Conservation (phyloP, 2,329 filamentous ascomycete species). For the Pseudodiploospora longispora region DNA sequence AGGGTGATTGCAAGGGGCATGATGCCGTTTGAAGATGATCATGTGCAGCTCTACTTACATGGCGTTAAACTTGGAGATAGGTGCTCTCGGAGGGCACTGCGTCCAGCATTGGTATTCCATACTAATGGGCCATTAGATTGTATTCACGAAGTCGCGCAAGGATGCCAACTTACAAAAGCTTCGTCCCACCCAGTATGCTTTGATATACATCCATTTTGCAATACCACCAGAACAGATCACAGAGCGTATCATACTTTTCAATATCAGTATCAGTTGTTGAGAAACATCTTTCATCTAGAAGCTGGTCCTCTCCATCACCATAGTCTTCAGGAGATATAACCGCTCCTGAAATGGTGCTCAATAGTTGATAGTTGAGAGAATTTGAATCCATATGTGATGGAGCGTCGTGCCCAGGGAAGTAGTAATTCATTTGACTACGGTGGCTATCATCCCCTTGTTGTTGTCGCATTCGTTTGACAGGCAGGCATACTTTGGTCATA, state of each 20-base stretch:
- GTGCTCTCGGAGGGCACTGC: conserved; percentile 79
- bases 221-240: conserved; percentile 94
- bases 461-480: conserved; percentile 42
- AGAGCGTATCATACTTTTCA: conserved; percentile 69
- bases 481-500: conserved; percentile 64
- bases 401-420: conserved; percentile 13
- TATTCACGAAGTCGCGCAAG: neutral
- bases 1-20: too few species aligned
- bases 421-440: neutral
- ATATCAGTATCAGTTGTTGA: conserved; percentile 53
- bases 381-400: conserved; percentile 6
- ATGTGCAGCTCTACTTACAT: conserved; percentile 39
- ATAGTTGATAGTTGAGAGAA: conserved; percentile 33
- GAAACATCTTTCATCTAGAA: conserved; percentile 14
- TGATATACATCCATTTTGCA: conserved; percentile 91
- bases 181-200: conserved; percentile 78
- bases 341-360: conserved; percentile 34
- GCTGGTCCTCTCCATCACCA: conserved; percentile 23
- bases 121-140: conserved; percentile 32
- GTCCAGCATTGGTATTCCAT: conserved; percentile 75
- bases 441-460: neutral
- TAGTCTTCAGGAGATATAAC: conserved; percentile 30
- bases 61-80: conserved; percentile 67
- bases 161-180: conserved; percentile 62
- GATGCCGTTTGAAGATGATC: too few species aligned